Evolutionary conservation across 495 filamentous ascomycete species (phyloP).

Genomic region (Pseudotulostoma volvatum): DNA sequence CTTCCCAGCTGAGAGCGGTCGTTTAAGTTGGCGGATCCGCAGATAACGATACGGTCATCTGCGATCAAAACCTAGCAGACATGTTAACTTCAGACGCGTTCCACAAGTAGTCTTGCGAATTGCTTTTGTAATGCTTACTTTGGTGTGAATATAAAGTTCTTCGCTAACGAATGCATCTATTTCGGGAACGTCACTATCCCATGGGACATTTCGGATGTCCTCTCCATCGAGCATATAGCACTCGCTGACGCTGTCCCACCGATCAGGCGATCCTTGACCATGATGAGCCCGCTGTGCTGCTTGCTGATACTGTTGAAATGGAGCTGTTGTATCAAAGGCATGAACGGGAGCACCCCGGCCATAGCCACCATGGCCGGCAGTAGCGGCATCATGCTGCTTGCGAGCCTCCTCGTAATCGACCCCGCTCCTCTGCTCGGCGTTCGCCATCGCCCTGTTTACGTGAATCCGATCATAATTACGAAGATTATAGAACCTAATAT

Average conservation of each 20-base stretch:
- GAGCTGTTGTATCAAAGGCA: constrained; percentile 26
- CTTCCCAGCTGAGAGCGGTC: constrained; percentile 82
- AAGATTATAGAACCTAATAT: constrained; percentile 92
- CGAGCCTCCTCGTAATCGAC: constrained; percentile 59
- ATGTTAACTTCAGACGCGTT: too few relatives aligned
- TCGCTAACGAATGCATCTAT: constrained; percentile 83
- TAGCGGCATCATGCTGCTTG: constrained; percentile 43
- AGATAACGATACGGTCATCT: constrained; percentile 77
- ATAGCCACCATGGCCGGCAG: constrained; percentile 20
- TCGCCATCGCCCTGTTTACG: constrained; percentile 41
- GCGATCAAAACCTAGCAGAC: constrained; percentile 57
- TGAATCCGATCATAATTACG: constrained; percentile 90
- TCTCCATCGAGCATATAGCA: constrained; percentile 76
- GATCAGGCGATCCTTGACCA: constrained; percentile 19
- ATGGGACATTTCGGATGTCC: constrained; percentile 63
- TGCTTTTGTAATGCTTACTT: constrained; percentile 28
- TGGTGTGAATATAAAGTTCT: constrained; percentile 87
- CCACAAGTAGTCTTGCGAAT: not conserved
- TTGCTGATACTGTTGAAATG: constrained; percentile 50
- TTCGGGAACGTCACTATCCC: constrained; percentile 54
- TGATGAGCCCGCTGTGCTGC: constrained; percentile 33
- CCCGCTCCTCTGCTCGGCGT: constrained; percentile 49
- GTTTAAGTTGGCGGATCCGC: constrained; percentile 87
- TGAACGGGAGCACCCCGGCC: constrained; percentile 20
- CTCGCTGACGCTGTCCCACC: constrained; percentile 60